phyloP scores from a whole-genome alignment of 345 rosid genomes.

The Rhodamnia argentea region DNA sequence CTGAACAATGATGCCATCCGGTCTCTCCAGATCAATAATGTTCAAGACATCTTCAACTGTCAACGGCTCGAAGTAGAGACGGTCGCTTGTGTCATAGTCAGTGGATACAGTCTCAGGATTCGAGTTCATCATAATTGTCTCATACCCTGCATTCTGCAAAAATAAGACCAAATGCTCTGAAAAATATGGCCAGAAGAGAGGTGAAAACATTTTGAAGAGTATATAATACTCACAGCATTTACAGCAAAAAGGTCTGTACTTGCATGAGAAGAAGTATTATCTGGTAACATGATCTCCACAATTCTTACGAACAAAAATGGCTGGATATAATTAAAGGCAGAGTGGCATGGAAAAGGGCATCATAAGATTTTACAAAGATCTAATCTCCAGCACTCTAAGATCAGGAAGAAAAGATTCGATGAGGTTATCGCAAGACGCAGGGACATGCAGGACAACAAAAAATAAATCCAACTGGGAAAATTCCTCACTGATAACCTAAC shows the following conservation, averaged over 20 bases:
- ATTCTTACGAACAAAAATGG: not conserved
- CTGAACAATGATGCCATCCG: constrained; percentile 94
- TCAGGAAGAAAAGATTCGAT: not conserved
- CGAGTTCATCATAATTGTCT: constrained; percentile 98
- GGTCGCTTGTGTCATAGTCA: constrained; percentile 92
- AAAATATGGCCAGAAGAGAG: not conserved
- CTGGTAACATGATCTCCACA: not conserved
- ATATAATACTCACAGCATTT: not conserved
- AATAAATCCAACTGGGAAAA: not conserved
- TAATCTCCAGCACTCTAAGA: not conserved
- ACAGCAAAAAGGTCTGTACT: not conserved
- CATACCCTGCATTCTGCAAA: constrained; percentile 86
- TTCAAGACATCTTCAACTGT: constrained; percentile 88
- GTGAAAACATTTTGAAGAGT: not conserved
- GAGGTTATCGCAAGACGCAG: not conserved
- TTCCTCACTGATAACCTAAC: not conserved
- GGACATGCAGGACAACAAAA: too few species aligned
- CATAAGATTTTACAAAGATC: not conserved
- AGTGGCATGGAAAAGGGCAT: not conserved
- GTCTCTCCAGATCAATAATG: constrained; percentile 79
- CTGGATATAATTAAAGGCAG: not conserved
- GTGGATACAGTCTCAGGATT: constrained; percentile 97
- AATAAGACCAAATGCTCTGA: not conserved
- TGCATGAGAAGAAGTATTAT: not conserved
- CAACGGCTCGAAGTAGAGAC: constrained; percentile 92